These are phyloP conservation scores for Fusarium hostae DNA, from an alignment of 2,329 filamentous ascomycete genomes.

Conservation along the genomic window DNA sequence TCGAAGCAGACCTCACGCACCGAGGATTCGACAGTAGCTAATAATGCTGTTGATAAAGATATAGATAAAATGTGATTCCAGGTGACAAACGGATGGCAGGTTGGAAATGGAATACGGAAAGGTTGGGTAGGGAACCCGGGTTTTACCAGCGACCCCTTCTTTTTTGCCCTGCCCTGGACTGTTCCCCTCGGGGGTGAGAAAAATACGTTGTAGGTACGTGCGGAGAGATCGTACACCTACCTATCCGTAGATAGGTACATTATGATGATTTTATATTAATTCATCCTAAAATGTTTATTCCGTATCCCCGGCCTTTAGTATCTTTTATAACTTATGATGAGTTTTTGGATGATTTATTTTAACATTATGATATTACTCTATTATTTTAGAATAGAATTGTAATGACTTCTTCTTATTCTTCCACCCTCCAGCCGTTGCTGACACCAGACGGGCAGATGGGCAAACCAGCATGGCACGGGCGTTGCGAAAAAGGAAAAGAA, in stretches of 20 bases:
- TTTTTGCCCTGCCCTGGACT: conserved; percentile 34
- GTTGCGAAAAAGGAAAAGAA: not conserved
- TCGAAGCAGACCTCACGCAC: not conserved
- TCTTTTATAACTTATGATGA: not conserved
- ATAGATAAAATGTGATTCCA: not conserved
- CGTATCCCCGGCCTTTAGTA: not conserved
- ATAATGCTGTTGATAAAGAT: conserved; percentile 1
- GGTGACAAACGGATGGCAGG: conserved; percentile 12
- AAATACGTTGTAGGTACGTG: not conserved
- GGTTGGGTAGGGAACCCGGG: conserved; percentile 34
- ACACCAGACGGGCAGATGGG: conserved; percentile 25
- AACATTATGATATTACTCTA: not conserved
- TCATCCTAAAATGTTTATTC: not conserved
- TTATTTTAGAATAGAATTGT: not conserved
- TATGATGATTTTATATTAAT: not conserved
- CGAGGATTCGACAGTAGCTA: not conserved
- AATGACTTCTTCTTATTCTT: not conserved
- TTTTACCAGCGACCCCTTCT: conserved; percentile 20
- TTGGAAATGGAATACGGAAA: conserved; percentile 23
- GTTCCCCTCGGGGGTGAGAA: not conserved
- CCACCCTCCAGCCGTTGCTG: conserved; percentile 9
- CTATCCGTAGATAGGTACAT: not conserved
- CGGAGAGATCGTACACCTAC: no score
- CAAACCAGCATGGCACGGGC: conserved; percentile 24
- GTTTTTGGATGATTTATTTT: not conserved